Percentiles rank a stretch among this genome's conserved stretches.
Evolutionary conservation across 371 early-diverging fungal species (phyloP).

Genomic region (Sporodiniella umbellata): DNA sequence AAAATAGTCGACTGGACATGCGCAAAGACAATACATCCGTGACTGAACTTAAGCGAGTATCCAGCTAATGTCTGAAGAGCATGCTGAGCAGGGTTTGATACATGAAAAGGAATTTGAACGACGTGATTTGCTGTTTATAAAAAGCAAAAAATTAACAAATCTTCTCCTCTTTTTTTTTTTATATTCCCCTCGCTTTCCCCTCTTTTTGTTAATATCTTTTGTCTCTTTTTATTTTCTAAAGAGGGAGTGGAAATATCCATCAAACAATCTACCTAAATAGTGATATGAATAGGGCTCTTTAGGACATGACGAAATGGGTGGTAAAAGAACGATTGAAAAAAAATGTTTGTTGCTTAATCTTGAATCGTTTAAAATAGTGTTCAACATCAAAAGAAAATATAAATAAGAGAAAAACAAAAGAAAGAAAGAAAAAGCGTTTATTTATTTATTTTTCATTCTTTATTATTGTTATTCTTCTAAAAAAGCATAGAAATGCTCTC

Average conservation of each 20-base stretch:
- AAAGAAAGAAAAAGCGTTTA: not conserved
- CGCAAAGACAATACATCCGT: not conserved
- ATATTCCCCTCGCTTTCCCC: too few species aligned
- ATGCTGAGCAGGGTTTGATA: too few species aligned
- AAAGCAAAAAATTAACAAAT: too few species aligned
- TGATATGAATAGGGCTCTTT: conserved; percentile 13
- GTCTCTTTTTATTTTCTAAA: too few species aligned
- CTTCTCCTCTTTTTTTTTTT: too few species aligned
- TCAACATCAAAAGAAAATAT: not conserved
- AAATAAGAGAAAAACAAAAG: too few species aligned
- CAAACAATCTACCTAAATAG: conserved; percentile 30
- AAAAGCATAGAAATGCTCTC: too few species aligned
- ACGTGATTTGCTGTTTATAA: not conserved
- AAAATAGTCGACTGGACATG: not conserved
- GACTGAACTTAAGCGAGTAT: not conserved
- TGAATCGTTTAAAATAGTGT: conserved; percentile 11
- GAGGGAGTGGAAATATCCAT: too few species aligned
- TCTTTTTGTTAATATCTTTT: too few species aligned
- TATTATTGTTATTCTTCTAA: too few species aligned
- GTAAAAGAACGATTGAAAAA: conserved; percentile 26
- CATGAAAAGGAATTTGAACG: not conserved
- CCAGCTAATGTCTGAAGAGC: not conserved
- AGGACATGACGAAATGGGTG: conserved; percentile 11
- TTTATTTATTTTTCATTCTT: too few species aligned
- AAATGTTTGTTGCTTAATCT: conserved; percentile 10